These are phyloP conservation scores for Trichoderma virens DNA, from an alignment of 495 filamentous ascomycete genomes.

Conservation along the genomic window DNA sequence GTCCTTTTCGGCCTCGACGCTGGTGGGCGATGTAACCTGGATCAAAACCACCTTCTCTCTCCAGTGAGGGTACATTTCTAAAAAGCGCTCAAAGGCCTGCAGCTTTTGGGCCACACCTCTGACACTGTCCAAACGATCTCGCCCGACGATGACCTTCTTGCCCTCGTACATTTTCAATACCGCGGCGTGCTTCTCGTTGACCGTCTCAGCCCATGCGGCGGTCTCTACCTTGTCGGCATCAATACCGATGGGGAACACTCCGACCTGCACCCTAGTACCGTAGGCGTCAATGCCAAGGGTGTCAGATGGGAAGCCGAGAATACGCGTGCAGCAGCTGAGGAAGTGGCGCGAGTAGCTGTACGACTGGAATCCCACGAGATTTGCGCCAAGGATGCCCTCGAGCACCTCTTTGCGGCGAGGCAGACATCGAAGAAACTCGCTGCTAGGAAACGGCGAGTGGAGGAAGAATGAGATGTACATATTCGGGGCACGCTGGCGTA, in stretches of 20 bases:
- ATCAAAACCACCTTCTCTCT: conserved; percentile 86
- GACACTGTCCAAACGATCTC: conserved; percentile 83
- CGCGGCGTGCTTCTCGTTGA: conserved; percentile 57
- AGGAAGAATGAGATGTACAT: conserved; percentile 88
- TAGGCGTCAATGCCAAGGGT: conserved; percentile 79
- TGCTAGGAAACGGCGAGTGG: conserved; percentile 88
- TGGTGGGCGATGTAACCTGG: conserved; percentile 85
- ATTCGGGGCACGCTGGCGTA: conserved; percentile 72
- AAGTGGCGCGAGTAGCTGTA: conserved; percentile 91
- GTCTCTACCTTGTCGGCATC: conserved; percentile 64
- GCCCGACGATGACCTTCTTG: conserved; percentile 90
- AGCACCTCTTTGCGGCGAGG: conserved; percentile 80
- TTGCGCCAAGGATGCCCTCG: conserved; percentile 78
- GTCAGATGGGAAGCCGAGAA: conserved; percentile 75
- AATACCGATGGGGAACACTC: conserved; percentile 87
- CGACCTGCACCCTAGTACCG: conserved; percentile 77
- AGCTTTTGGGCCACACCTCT: conserved; percentile 88
- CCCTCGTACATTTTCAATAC: conserved; percentile 67
- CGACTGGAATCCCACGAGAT: conserved; percentile 88
- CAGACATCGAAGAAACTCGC: conserved; percentile 82
- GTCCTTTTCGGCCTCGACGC: conserved; percentile 64
- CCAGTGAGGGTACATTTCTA: conserved; percentile 83
- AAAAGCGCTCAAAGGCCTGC: conserved; percentile 83
- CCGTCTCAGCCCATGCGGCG: conserved; percentile 58
- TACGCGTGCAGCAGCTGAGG: conserved; percentile 79